These are phyloP conservation scores for Nyctanthes arbortristis DNA, from an alignment of 257 asterid genomes.

Conservation along the genomic window DNA sequence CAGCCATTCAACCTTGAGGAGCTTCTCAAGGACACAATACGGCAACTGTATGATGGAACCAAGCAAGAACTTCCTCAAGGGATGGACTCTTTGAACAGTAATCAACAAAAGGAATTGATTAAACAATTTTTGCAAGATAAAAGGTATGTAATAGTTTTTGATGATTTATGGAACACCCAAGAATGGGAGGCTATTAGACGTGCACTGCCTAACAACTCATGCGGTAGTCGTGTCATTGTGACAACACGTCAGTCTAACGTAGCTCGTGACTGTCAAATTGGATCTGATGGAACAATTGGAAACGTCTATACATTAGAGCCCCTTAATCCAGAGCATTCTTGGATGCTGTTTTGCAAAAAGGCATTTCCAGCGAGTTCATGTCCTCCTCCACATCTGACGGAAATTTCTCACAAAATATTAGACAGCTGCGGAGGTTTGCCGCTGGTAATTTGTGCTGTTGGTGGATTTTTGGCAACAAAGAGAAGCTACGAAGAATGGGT, in stretches of 20 bases:
- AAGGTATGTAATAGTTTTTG: too few species aligned
- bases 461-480: constrained; percentile 3
- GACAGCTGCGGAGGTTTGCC: not conserved
- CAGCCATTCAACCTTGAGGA: constrained; percentile 19
- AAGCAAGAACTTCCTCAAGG: constrained; percentile 11
- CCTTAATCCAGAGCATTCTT: constrained; percentile 9
- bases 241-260: constrained; percentile 14
- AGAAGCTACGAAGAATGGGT: not conserved
- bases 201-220: constrained; percentile 10
- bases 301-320: constrained; percentile 6
- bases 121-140: too few species aligned
- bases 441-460: not conserved
- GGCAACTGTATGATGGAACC: constrained; percentile 12
- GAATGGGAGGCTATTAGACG: constrained; percentile 17
- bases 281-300: not conserved
- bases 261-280: not conserved
- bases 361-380: constrained; percentile 19
- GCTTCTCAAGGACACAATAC: constrained; percentile 15
- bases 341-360: constrained; percentile 21
- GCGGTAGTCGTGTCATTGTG: constrained; percentile 21
- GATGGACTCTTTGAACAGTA: not conserved
- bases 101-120: too few species aligned
- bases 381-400: constrained; percentile 19
- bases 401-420: constrained; percentile 1
- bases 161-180: constrained; percentile 17